phyloP scores from a whole-genome alignment of 306 rosid genomes.

The Sicyos edulis region DNA sequence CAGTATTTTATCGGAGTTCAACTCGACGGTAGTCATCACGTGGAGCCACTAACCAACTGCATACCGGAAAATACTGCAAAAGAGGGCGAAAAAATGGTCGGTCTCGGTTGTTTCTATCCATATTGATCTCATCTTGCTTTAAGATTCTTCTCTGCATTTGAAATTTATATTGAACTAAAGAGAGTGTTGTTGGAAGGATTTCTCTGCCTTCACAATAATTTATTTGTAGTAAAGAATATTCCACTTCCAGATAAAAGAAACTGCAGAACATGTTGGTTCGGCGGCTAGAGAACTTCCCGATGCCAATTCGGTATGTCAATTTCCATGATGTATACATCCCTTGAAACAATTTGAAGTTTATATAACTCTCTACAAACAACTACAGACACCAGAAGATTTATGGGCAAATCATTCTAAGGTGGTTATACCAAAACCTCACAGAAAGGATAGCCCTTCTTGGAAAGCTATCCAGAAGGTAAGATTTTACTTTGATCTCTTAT shows the following conservation, averaged over 20 bases:
- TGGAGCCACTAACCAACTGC: conserved; percentile 72
- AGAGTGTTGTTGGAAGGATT: neutral
- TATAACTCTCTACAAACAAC: conserved; percentile 13
- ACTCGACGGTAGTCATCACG: conserved; percentile 93
- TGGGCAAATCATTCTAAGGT: conserved; percentile 83
- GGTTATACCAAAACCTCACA: conserved; percentile 86
- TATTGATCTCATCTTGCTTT: neutral
- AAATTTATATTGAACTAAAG: neutral
- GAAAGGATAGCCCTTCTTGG: conserved; percentile 65
- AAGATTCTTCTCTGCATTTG: neutral
- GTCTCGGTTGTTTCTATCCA: conserved; percentile 16
- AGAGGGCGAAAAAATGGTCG: conserved; percentile 72
- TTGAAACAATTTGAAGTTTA: conserved; percentile 21
- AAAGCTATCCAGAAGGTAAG: conserved; percentile 68
- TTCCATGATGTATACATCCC: conserved; percentile 10
- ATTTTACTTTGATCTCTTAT: too few species aligned
- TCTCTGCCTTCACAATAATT: neutral
- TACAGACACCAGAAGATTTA: conserved; percentile 90
- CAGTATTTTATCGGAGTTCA: conserved; percentile 97
- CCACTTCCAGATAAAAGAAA: conserved; percentile 54
- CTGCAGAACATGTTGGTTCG: conserved; percentile 76
- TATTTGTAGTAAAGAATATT: too few species aligned
- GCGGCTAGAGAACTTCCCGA: conserved; percentile 96
- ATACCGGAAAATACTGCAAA: conserved; percentile 54
- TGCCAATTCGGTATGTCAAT: conserved; percentile 81